These are phyloP conservation scores for Rossbeevera mucosa DNA, from an alignment of 768 basidiomycete species.

Conservation along the genomic window DNA sequence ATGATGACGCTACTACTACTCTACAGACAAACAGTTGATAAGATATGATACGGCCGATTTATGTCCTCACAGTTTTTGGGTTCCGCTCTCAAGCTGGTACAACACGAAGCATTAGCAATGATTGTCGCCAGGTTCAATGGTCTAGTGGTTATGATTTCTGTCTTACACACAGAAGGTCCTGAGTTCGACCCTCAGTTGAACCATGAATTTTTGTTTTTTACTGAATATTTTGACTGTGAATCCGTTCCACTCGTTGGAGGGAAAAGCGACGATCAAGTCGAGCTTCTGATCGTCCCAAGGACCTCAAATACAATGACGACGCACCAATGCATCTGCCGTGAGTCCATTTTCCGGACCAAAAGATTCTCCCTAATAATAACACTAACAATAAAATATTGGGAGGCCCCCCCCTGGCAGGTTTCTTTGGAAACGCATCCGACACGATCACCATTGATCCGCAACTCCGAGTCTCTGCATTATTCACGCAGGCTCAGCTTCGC, in stretches of 20 bases:
- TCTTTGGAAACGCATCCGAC: not conserved
- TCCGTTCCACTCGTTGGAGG: too few relatives aligned
- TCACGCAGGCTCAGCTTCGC: not conserved
- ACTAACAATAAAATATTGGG: not conserved
- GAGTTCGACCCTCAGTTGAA: constrained; percentile 41
- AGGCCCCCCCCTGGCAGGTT: not conserved
- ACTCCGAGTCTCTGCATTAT: too few relatives aligned
- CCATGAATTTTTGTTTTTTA: constrained; percentile 35
- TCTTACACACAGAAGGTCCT: constrained; percentile 43
- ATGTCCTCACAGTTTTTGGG: not conserved
- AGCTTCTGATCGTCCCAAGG: too few relatives aligned
- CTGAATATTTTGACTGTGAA: too few relatives aligned
- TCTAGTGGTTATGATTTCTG: constrained; percentile 59
- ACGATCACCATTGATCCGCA: not conserved
- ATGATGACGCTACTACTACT: too few relatives aligned
- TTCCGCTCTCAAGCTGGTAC: not conserved
- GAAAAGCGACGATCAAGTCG: too few relatives aligned
- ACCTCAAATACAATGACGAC: too few relatives aligned
- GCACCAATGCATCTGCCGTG: too few relatives aligned
- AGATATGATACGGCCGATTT: not conserved
- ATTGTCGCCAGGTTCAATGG: constrained; percentile 41
- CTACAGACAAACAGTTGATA: not conserved
- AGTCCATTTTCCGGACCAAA: too few relatives aligned
- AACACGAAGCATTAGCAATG: fast-evolving
- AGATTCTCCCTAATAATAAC: too few relatives aligned